phyloP scores from a whole-genome alignment of 192 early-diverging fungal genomes.

The Backusella australiensis region DNA sequence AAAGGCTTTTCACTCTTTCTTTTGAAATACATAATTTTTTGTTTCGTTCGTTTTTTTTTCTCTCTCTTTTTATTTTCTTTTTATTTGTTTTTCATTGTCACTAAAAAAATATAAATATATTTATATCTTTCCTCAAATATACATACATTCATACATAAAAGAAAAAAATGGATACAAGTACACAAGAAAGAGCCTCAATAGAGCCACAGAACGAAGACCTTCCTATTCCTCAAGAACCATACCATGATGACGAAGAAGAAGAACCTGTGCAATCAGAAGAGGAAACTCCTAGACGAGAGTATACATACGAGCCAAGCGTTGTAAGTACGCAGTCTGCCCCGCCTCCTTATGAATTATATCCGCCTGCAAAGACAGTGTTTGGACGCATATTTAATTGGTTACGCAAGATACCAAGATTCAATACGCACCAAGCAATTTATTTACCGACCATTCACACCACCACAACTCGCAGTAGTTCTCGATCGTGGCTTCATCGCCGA shows the following conservation, averaged over 20 bases:
- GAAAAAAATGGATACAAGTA: not conserved
- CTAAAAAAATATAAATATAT: not conserved
- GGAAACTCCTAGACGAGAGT: not conserved
- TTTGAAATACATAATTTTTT: not conserved
- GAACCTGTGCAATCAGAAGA: constrained; percentile 6
- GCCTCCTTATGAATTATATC: constrained; percentile 37
- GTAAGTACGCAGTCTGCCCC: constrained; percentile 35
- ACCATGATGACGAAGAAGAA: constrained; percentile 14
- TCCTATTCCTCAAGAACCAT: constrained; percentile 8
- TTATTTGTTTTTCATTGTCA: not conserved
- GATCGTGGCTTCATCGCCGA: constrained; percentile 8
- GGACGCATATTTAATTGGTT: constrained; percentile 35
- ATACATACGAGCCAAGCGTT: constrained; percentile 24
- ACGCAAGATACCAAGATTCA: constrained; percentile 29
- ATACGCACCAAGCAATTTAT: constrained; percentile 33
- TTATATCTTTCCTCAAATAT: not conserved
- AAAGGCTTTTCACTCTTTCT: not conserved
- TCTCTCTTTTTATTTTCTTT: not conserved
- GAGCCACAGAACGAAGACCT: not conserved
- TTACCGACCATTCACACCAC: constrained; percentile 19
- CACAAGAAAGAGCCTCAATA: not conserved
- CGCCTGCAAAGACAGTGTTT: constrained; percentile 22
- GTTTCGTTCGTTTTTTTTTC: not conserved
- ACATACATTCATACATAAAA: not conserved
- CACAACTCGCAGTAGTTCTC: not conserved